Conservation (phyloP, 768 basidiomycete genomes). For the Kwoniella sp. region DNA sequence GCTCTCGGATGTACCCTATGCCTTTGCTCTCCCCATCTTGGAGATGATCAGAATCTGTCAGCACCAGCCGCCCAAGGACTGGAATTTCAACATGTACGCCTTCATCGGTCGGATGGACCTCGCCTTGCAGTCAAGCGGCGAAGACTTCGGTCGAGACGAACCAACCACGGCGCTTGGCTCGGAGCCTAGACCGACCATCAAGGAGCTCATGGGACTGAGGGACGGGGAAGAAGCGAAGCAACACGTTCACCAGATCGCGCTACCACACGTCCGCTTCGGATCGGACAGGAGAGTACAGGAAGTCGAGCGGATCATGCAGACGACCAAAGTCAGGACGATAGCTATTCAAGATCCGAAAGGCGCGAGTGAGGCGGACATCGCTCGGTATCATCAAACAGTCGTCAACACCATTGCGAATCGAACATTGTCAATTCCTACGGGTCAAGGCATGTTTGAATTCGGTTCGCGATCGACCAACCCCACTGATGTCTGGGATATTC, state of each 20-base stretch:
- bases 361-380: constrained; percentile 82
- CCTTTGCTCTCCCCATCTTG: constrained; percentile 65
- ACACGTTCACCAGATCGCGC: constrained; percentile 55
- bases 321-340: constrained; percentile 69
- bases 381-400: constrained; percentile 79
- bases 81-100: constrained; percentile 70
- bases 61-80: constrained; percentile 70
- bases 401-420: constrained; percentile 79
- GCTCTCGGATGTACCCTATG: constrained; percentile 44
- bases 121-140: constrained; percentile 58
- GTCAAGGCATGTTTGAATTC: constrained; percentile 89
- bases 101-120: constrained; percentile 76
- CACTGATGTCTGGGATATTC: constrained; percentile 47
- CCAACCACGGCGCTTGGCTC: neutral
- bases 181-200: constrained; percentile 24
- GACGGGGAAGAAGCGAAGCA: constrained; percentile 38
- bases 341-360: constrained; percentile 70
- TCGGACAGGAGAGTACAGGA: constrained; percentile 88
- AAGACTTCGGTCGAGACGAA: constrained; percentile 3
- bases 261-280: constrained; percentile 79
- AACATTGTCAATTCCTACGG: constrained; percentile 85
- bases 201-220: constrained; percentile 59
- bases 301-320: constrained; percentile 86
- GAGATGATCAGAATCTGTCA: constrained; percentile 87
- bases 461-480: constrained; percentile 75